These are phyloP conservation scores for Canavalia gladiata DNA, from an alignment of 306 rosid species.

Conservation along the genomic window DNA sequence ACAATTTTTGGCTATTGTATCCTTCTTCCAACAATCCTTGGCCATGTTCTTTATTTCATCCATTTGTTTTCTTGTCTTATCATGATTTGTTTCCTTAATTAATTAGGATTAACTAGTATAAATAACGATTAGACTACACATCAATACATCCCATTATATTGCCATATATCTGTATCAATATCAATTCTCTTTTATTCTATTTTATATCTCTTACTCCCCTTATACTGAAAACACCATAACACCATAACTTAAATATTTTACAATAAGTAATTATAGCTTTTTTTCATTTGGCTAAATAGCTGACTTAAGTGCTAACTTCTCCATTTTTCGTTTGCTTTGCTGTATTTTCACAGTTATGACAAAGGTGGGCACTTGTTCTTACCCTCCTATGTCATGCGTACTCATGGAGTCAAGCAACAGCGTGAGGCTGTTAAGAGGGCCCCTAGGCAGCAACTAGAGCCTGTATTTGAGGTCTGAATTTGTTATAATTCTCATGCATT, in stretches of 20 bases:
- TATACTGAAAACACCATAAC: too few relatives aligned
- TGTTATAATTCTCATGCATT: constrained; percentile 37
- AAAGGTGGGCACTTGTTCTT: constrained; percentile 90
- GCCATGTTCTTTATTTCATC: too few relatives aligned
- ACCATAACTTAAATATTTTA: not conserved
- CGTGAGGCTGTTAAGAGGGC: constrained; percentile 87
- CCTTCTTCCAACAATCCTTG: too few relatives aligned
- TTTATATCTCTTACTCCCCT: too few relatives aligned
- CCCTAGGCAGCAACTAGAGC: constrained; percentile 72
- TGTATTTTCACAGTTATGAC: constrained; percentile 74
- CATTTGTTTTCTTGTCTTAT: too few relatives aligned
- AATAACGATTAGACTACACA: too few relatives aligned
- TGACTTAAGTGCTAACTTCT: constrained; percentile 16
- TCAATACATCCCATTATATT: too few relatives aligned
- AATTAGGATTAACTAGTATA: too few relatives aligned
- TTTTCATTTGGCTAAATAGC: constrained; percentile 33
- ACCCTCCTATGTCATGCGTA: constrained; percentile 93
- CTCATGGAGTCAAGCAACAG: constrained; percentile 90
- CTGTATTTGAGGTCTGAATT: constrained; percentile 77
- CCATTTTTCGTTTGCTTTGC: constrained; percentile 31
- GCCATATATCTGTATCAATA: too few relatives aligned
- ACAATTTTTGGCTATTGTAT: too few relatives aligned
- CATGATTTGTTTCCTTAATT: too few relatives aligned
- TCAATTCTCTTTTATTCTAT: too few relatives aligned
- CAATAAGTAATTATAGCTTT: constrained; percentile 11